Base-by-base conservation (phyloP, 495 filamentous ascomycete species). In the Pyrenopolyporus hunteri region DNA sequence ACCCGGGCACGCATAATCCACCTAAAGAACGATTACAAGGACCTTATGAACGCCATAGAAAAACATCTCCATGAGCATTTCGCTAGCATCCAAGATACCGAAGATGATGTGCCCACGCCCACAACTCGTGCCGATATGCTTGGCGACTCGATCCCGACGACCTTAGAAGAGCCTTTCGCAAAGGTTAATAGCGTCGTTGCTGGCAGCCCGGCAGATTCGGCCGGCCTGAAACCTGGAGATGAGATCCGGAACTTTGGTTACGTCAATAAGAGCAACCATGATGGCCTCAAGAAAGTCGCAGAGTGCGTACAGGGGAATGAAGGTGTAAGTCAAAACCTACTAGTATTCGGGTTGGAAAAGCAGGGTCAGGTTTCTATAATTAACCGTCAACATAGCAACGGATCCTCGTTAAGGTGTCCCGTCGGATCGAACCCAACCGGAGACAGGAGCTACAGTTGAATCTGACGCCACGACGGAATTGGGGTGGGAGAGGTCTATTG, bases 11-110 rank as follows among this genome's bases (percentile, higher is more conserved):
- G 91, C 23, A 97, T 98, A 44, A 95, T 97, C 40, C 83, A 85
- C 64, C 83, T 97, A 23, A 86, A 87, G 52, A 97, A 96, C 70
- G 95, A 99, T 76, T 92, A 94, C 74, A 97, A 97, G 72, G 85
- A 85, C 13, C 74, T 97, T 31, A 96, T 97, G 90, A 75, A 72
- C 46, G 73, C 82, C 36, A 87, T 98, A 63, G 95, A 98, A 74
- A 84, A 83, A 59, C 86, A 85, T 11, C 80, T 98, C 3, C 91
- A 98, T 68, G 87, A 86, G 43, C 89, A 93, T 59, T 88, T 89
- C 67, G 87, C 87, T 2, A 77, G 67, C 46, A 59, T 82, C 10
- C 68, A 74, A 47, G 78, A 78, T 13, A 51, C 57, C 14, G 73
- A 69, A 36, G 67, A 73, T 39, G 42, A 63, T 1, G 36, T 31